A percentile compares a stretch with the other conserved stretches of the same genome.
Conservation (phyloP, 2,329 filamentous ascomycete genomes). For the Drechmeria coniospora region DNA sequence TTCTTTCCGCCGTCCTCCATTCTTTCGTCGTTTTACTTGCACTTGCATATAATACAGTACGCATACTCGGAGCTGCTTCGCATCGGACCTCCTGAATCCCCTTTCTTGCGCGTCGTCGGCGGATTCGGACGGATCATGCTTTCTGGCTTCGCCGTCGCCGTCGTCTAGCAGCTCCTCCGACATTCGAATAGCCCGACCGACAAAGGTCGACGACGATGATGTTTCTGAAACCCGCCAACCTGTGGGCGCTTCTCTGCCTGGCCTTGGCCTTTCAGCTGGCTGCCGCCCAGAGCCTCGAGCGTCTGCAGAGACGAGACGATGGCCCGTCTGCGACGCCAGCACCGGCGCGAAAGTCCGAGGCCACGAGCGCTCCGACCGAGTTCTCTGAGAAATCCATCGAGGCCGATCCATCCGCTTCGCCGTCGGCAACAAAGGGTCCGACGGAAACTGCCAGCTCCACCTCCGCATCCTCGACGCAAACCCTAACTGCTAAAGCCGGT, state of each 20-base stretch:
- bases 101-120: neutral
- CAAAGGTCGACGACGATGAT: conserved; percentile 12
- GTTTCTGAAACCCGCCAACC: conserved; percentile 16
- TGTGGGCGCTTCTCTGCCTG: conserved; percentile 24
- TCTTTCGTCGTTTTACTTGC: no score
- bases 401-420: neutral
- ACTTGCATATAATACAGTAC: no score
- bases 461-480: conserved; percentile 2
- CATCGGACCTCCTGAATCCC: neutral
- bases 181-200: conserved; percentile 3
- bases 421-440: neutral
- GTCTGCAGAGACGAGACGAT: conserved; percentile 19
- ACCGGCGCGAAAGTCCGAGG: neutral
- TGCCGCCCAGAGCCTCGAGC: conserved; percentile 16
- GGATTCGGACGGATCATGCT: conserved; percentile 7
- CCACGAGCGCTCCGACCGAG: neutral
- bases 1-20: no score
- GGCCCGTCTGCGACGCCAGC: conserved; percentile 1
- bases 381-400: neutral
- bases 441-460: conserved; percentile 1
- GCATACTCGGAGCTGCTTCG: no score
- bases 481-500: conserved; percentile 3
- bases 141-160: conserved; percentile 4
- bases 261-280: conserved; percentile 21
- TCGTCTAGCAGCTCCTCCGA: conserved; percentile 7